Evolutionary conservation across 2,329 filamentous ascomycete species (phyloP).

Genomic region (Botryotinia narcissicola): DNA sequence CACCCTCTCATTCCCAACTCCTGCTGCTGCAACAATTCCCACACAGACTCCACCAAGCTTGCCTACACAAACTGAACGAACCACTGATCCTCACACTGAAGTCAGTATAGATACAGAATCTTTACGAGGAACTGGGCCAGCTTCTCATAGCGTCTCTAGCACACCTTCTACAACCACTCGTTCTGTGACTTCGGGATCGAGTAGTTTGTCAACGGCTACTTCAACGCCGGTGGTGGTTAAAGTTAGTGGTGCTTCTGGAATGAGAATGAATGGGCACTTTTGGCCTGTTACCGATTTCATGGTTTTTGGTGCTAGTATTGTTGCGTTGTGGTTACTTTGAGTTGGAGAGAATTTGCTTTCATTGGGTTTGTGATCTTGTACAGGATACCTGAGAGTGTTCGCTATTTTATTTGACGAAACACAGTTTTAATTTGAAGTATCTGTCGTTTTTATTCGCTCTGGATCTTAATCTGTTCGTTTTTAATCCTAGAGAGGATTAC

Average conservation of each 20-base stretch:
- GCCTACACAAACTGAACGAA: not conserved
- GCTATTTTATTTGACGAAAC: not conserved
- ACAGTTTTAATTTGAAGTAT: not conserved
- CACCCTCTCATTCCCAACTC: not conserved
- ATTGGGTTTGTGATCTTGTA: not conserved
- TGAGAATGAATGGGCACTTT: not conserved
- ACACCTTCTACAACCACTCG: not conserved
- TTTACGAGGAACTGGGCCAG: not conserved
- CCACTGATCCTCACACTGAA: not conserved
- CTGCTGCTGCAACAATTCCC: not conserved
- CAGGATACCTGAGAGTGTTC: not conserved
- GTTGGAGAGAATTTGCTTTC: not conserved
- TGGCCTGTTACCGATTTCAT: not conserved
- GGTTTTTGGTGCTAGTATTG: not conserved
- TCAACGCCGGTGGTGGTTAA: not conserved
- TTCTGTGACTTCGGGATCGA: not conserved
- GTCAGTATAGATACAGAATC: not conserved
- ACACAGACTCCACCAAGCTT: not conserved
- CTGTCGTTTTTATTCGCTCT: not conserved
- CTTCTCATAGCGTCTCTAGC: not conserved
- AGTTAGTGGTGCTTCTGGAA: not conserved
- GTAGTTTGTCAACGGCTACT: not conserved
- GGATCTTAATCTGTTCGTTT: not conserved
- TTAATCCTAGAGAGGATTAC: not conserved
- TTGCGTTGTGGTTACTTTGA: not conserved